phyloP scores from a whole-genome alignment of 1,284 basidiomycete species.

The Trametes versicolor region DNA sequence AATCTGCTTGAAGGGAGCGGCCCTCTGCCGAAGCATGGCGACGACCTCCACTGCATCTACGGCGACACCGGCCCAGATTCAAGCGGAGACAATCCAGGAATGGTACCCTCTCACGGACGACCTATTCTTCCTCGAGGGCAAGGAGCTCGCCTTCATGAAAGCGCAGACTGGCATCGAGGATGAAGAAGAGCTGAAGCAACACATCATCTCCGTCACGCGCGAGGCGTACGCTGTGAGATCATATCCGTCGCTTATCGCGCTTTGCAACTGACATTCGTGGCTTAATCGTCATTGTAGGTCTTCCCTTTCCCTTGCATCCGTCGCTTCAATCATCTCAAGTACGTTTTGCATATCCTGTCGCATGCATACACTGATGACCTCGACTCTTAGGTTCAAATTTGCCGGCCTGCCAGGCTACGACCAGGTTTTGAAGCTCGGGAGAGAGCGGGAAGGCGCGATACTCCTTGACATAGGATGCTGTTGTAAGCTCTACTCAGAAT shows the following conservation, averaged over 20 bases:
- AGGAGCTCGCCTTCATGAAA: slow-evolving; percentile 33
- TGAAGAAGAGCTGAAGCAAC: slow-evolving; percentile 28
- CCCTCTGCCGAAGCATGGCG: not conserved
- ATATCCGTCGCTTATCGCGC: not conserved
- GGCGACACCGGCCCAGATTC: not conserved
- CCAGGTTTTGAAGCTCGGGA: slow-evolving; percentile 50
- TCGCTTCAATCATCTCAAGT: slow-evolving; percentile 45
- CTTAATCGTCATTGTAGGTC: slow-evolving; percentile 37
- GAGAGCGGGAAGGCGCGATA: slow-evolving; percentile 52
- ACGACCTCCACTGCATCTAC: too few relatives aligned
- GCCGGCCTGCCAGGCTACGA: slow-evolving; percentile 55
- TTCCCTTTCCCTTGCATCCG: slow-evolving; percentile 54
- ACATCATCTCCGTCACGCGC: slow-evolving; percentile 26
- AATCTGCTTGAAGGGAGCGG: too few relatives aligned
- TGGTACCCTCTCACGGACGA: slow-evolving; percentile 19
- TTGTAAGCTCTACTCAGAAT: slow-evolving; percentile 47
- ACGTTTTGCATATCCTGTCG: not conserved
- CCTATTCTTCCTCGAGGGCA: slow-evolving; percentile 26
- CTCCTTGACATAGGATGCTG: slow-evolving; percentile 61
- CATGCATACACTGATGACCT: not conserved
- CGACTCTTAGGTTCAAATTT: slow-evolving; percentile 39
- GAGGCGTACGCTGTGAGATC: slow-evolving; percentile 29
- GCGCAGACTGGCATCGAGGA: slow-evolving; percentile 31
- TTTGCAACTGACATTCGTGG: slow-evolving; percentile 36
- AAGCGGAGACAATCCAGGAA: not conserved